Conservation (phyloP, 768 basidiomycete genomes). For the Cystofilobasidium capitatum region DNA sequence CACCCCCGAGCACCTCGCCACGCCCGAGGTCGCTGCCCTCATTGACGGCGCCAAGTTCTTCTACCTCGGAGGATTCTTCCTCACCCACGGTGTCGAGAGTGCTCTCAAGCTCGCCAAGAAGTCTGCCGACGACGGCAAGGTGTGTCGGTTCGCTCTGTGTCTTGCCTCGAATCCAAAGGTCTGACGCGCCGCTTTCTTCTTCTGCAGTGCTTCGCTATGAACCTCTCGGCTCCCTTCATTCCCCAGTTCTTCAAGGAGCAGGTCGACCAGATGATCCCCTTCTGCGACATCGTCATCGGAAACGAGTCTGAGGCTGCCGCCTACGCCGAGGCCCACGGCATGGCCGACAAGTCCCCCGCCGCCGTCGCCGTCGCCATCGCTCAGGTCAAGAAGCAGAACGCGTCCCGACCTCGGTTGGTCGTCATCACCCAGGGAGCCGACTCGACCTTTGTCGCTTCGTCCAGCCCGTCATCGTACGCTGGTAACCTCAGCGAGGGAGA, state of each 20-base stretch:
- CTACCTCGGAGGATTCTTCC: slow-evolving; percentile 96
- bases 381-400: slow-evolving; percentile 61
- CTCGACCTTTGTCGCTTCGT: slow-evolving; percentile 64
- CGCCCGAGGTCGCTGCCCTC: slow-evolving; percentile 62
- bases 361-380: slow-evolving; percentile 68
- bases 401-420: slow-evolving; percentile 65
- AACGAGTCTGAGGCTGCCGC: slow-evolving; percentile 90
- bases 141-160: slow-evolving; percentile 33
- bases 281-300: slow-evolving; percentile 84
- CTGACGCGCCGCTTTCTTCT: background rate
- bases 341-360: slow-evolving; percentile 48
- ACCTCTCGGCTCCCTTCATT: slow-evolving; percentile 97
- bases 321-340: slow-evolving; percentile 66
- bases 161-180: background rate
- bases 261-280: slow-evolving; percentile 68
- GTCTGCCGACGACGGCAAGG: slow-evolving; percentile 67
- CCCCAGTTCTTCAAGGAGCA: slow-evolving; percentile 80
- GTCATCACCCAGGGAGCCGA: slow-evolving; percentile 83
- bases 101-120: slow-evolving; percentile 66
- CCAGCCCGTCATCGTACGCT: slow-evolving; percentile 38
- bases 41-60: slow-evolving; percentile 71
- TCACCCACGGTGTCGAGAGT: slow-evolving; percentile 75
- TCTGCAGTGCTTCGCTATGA: slow-evolving; percentile 69
- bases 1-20: slow-evolving; percentile 65
- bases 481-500: slow-evolving; percentile 45